Evolutionary conservation across 345 rosid genomes (phyloP).

Genomic region (Balakata baccata): DNA sequence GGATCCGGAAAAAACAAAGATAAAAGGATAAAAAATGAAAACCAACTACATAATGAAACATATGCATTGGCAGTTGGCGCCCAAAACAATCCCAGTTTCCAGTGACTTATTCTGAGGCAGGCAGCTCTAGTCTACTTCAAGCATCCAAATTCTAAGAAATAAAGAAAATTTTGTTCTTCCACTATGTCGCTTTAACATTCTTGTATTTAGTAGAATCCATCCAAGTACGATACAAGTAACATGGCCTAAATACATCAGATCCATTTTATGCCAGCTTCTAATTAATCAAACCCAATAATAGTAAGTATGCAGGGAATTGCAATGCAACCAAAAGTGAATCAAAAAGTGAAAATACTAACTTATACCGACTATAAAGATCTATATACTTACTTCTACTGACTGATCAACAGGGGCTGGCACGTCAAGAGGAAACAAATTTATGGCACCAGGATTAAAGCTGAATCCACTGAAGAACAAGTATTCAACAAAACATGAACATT

Average conservation of each 20-base stretch:
- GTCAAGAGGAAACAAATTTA: constrained; percentile 70
- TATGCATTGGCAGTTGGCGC: too few relatives aligned
- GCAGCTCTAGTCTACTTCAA: too few relatives aligned
- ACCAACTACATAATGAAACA: too few relatives aligned
- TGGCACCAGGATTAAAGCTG: constrained; percentile 61
- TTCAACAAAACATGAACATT: background rate
- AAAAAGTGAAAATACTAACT: background rate
- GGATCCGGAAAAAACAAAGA: too few relatives aligned
- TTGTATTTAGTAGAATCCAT: too few relatives aligned
- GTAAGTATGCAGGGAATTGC: background rate
- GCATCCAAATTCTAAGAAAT: too few relatives aligned
- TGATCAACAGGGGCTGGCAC: constrained; percentile 47
- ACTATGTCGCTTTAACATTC: too few relatives aligned
- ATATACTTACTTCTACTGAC: constrained; percentile 52
- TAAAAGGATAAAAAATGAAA: too few relatives aligned
- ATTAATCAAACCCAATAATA: background rate
- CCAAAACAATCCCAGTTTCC: too few relatives aligned
- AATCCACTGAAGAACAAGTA: constrained; percentile 50
- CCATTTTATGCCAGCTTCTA: background rate
- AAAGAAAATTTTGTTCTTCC: too few relatives aligned
- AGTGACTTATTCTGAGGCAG: too few relatives aligned
- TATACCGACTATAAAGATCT: background rate
- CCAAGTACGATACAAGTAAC: background rate
- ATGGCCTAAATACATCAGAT: background rate
- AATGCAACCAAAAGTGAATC: background rate